A percentile compares a stretch with the other conserved stretches of the same genome.
Conservation (phyloP, 1,139 yeast species). For the Nakaseomyces kungkrabaensis region DNA sequence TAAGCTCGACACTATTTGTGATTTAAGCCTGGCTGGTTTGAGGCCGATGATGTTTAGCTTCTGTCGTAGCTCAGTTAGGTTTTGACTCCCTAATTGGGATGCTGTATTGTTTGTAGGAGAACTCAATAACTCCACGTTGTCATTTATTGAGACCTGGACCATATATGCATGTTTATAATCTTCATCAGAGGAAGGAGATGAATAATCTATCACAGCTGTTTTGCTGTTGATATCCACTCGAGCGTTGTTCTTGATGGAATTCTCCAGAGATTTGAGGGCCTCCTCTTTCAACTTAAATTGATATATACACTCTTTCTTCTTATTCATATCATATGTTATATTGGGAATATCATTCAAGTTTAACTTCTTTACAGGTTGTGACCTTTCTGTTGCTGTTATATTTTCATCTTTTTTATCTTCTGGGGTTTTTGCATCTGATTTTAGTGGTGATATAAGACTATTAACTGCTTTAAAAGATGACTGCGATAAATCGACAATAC, state of each 20-base stretch:
- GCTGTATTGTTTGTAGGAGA: constrained; percentile 4
- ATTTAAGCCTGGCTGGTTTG: constrained; percentile 22
- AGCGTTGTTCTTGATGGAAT: neutral
- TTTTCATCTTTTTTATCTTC: neutral
- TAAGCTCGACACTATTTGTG: constrained; percentile 22
- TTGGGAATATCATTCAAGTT: neutral
- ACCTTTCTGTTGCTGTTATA: neutral
- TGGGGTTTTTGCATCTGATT: neutral
- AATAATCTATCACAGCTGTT: neutral
- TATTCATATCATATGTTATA: neutral
- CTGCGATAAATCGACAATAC: constrained; percentile 19
- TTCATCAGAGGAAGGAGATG: constrained; percentile 3
- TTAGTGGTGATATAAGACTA: constrained; percentile 23
- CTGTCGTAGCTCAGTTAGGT: constrained; percentile 14
- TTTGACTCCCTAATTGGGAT: neutral
- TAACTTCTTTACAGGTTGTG: neutral
- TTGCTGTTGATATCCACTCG: neutral
- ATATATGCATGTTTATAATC: neutral
- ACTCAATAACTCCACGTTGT: neutral
- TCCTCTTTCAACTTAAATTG: neutral
- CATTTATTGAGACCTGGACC: neutral
- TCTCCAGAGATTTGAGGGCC: neutral
- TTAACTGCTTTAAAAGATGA: constrained; percentile 24
- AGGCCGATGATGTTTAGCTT: constrained; percentile 20
- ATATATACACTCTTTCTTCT: neutral